Evolutionary conservation across 345 rosid genomes (phyloP).

Genomic region (Atalantia buxifolia): DNA sequence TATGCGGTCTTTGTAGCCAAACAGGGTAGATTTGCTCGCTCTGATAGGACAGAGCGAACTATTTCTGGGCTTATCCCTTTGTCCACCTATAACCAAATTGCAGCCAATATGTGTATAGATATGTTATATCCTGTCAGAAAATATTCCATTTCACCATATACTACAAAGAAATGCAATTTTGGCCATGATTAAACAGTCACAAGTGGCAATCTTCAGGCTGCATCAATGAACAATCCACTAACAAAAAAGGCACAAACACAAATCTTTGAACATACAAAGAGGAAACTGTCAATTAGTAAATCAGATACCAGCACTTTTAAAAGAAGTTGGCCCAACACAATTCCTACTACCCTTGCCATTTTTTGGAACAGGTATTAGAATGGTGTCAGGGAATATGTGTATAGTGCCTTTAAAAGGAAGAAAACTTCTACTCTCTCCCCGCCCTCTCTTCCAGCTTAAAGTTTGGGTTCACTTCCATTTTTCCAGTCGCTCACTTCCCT

Average conservation of each 20-base stretch:
- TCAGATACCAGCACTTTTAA: background rate
- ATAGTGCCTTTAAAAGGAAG: background rate
- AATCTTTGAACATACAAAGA: background rate
- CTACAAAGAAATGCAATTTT: background rate
- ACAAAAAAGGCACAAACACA: background rate
- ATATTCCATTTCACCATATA: background rate
- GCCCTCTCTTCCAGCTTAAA: background rate
- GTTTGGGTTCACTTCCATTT: background rate
- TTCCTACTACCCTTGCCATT: background rate
- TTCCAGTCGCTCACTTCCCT: background rate
- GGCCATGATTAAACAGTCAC: background rate
- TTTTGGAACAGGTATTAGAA: background rate
- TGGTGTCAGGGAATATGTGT: background rate
- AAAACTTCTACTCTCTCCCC: background rate
- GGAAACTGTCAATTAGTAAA: background rate
- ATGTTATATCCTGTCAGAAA: background rate
- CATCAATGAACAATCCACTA: background rate
- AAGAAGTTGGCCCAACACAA: background rate
- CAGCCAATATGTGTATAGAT: constrained; percentile 2
- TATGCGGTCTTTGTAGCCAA: constrained; percentile 79
- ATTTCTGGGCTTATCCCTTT: constrained; percentile 79
- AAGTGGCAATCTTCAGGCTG: background rate
- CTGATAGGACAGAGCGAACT: constrained; percentile 82
- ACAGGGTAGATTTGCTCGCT: constrained; percentile 76
- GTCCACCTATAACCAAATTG: constrained; percentile 58